Percentiles rank a stretch among this genome's conserved stretches.
These are phyloP conservation scores for Ophiostoma quercus DNA, from an alignment of 2,329 filamentous ascomycete species.

Conservation along the genomic window DNA sequence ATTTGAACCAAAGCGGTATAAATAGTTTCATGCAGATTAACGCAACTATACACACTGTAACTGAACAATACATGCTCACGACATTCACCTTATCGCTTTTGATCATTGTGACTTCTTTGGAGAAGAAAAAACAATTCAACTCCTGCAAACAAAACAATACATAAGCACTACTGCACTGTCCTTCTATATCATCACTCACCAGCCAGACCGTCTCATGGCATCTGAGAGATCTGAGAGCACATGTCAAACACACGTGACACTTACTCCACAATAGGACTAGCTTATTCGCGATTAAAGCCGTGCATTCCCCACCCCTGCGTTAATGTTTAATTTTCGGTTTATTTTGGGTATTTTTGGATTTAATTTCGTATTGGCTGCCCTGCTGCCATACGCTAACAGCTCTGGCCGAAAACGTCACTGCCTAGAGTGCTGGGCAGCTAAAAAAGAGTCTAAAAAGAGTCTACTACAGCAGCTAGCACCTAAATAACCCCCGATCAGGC, in stretches of 20 bases:
- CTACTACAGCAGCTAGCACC: neutral
- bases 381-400: neutral
- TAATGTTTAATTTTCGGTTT: slow-evolving; percentile 8
- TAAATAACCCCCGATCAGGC: slow-evolving; percentile 5
- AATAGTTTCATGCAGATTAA: too few relatives aligned
- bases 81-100: too few relatives aligned
- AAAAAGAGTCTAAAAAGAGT: too few relatives aligned
- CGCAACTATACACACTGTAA: too few relatives aligned
- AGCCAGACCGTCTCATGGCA: neutral
- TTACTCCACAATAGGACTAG: neutral
- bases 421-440: neutral
- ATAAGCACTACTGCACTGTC: neutral
- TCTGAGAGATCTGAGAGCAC: neutral
- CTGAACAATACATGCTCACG: too few relatives aligned
- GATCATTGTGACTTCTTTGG: too few relatives aligned
- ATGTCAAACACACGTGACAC: neutral
- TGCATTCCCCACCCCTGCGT: neutral
- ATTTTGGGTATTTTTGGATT: neutral
- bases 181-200: neutral
- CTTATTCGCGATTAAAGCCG: neutral
- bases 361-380: neutral
- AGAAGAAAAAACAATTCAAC: too few relatives aligned
- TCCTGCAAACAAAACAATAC: neutral
- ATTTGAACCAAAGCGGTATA: too few relatives aligned
- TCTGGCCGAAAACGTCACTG: slow-evolving; percentile 3